Evolutionary conservation across 192 early-diverging fungal species (phyloP), one percentile per base, ranked within the genome.

Genomic region (Coemansia sp.): DNA sequence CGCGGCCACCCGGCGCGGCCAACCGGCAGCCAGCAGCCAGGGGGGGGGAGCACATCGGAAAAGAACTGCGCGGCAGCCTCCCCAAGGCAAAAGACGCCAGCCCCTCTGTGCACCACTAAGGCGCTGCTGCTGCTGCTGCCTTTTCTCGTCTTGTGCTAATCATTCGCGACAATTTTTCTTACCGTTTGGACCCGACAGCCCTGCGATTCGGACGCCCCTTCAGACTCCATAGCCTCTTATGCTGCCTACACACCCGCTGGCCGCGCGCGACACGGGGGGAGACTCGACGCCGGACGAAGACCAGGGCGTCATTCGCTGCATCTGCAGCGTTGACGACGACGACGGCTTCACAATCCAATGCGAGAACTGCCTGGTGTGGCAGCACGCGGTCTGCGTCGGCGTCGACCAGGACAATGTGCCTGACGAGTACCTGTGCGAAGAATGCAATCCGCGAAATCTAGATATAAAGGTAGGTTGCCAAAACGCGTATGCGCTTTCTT

Each of bases 331-430:
- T 47, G 78, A 77, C 34, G 86, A 95, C 47, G 96, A 99, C 76
- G 96, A 99, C 77, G 96, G 96, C 11, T 94, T 85, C 35, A 97
- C 96, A 6, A 90, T 99, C 34, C 91, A 96, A 47, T 99, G 96
- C 64, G 96, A 99, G 38, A 68, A 78, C 38, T 98, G 96, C 58
- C 53, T 80, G 5, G 89, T 92, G 4, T 99, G 96, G 96, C 96
- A 99, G 55, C 96, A 99, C 64, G 83, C 82, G 5, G 78, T 82
- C 17, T 99, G 96, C 58, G 85, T 99, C 10, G 78, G 86, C 30
- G 47, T 65, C 14, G 73, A 78, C 27, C 72, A 81, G 40, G 76
- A 78, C 35, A 82, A 83, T 47, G 79, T 94, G 18, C 92, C 96
- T 2, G 91, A 95, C 46, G 56, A 80, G 28, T 95, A 91, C 47